A percentile compares a stretch with the other conserved stretches of the same genome.
These are phyloP conservation scores for Colletotrichum horii DNA, from an alignment of 2,329 filamentous ascomycete species.

Conservation along the genomic window DNA sequence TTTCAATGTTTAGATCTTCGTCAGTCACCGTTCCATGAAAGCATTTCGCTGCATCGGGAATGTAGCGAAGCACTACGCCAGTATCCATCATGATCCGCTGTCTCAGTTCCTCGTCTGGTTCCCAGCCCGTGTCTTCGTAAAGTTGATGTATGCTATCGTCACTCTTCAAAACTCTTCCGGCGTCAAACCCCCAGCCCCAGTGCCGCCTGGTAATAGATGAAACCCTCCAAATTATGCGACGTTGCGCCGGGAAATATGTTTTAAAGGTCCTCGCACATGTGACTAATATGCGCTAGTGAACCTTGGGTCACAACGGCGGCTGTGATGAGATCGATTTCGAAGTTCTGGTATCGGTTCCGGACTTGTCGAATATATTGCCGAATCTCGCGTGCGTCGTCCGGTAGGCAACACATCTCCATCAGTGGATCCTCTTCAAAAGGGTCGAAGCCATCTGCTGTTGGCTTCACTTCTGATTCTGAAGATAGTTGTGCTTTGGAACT, in stretches of 20 bases:
- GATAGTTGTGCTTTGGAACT: not conserved
- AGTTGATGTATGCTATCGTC: not conserved
- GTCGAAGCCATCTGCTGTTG: not conserved
- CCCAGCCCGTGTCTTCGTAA: not conserved
- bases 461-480: not conserved
- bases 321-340: not conserved
- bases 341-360: not conserved
- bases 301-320: not conserved
- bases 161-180: not conserved
- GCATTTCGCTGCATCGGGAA: no score
- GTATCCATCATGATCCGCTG: not conserved
- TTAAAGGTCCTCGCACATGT: no score
- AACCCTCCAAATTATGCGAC: not conserved
- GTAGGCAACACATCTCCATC: not conserved
- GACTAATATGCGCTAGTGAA: not conserved
- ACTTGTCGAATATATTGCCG: not conserved
- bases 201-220: not conserved
- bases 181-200: not conserved
- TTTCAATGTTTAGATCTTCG: no score
- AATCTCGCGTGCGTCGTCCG: not conserved
- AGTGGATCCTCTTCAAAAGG: not conserved
- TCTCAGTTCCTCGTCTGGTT: not conserved
- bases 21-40: no score
- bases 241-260: not conserved
- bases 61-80: no score